These are phyloP conservation scores for Erysimum cheiranthoides DNA, from an alignment of 345 rosid genomes.

Conservation along the genomic window DNA sequence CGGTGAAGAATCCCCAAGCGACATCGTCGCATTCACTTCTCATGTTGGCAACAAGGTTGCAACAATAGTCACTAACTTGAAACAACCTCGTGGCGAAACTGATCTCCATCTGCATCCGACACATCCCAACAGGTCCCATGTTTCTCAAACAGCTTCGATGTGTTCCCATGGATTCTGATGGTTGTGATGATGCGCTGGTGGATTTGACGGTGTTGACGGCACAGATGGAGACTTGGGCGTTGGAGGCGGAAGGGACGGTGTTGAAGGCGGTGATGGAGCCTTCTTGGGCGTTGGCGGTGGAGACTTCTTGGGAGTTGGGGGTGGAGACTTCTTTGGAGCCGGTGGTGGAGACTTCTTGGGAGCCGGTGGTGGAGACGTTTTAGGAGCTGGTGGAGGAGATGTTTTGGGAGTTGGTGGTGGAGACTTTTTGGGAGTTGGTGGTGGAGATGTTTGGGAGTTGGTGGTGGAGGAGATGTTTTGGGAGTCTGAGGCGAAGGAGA, in stretches of 20 bases:
- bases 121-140: constrained; percentile 27
- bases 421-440: too few species aligned
- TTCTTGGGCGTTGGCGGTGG: constrained; percentile 25
- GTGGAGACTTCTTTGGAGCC: background rate
- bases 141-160: constrained; percentile 5
- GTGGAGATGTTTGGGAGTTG: too few species aligned
- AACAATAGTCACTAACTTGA: constrained; percentile 33
- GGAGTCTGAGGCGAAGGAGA: background rate
- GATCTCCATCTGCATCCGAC: constrained; percentile 12
- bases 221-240: constrained; percentile 21
- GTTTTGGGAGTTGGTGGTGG: too few species aligned
- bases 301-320: constrained; percentile 8
- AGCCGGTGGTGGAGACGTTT: background rate
- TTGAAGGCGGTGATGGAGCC: background rate
- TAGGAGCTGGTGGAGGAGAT: background rate
- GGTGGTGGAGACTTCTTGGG: background rate
- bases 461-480: background rate
- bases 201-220: constrained; percentile 20
- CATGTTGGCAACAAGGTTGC: constrained; percentile 37
- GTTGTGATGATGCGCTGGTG: constrained; percentile 28
- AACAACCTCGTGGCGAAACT: constrained; percentile 28
- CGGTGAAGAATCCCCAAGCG: constrained; percentile 34
- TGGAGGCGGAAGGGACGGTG: constrained; percentile 20
- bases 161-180: constrained; percentile 21
- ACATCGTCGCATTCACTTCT: constrained; percentile 33